These are phyloP conservation scores for Ostreobium quekettii DNA, from an alignment of 139 green algal genomes.

Conservation along the genomic window DNA sequence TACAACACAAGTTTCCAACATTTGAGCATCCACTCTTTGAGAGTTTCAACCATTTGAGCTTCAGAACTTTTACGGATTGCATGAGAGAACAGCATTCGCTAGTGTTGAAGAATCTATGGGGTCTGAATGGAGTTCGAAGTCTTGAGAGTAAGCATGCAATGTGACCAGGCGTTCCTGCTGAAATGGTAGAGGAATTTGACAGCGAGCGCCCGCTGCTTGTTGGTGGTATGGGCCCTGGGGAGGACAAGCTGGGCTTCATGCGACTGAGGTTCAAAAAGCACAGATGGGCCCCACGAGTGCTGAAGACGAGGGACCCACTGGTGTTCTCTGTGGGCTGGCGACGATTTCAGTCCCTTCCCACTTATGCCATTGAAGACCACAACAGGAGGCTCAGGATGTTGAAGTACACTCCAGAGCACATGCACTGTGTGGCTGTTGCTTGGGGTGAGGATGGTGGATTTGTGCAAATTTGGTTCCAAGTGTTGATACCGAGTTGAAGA, in stretches of 20 bases:
- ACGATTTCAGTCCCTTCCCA: constrained; percentile 83
- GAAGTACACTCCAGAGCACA: constrained; percentile 98
- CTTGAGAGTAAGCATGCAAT: no score
- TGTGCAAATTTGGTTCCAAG: neutral
- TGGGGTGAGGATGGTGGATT: constrained; percentile 27
- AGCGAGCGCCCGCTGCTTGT: constrained; percentile 73
- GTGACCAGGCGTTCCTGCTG: constrained; percentile 63
- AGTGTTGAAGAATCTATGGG: no score
- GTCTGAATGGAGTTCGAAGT: no score
- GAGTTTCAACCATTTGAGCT: no score
- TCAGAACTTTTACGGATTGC: no score
- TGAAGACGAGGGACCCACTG: constrained; percentile 93
- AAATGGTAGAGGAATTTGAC: constrained; percentile 81
- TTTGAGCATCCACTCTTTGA: no score
- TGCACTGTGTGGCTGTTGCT: constrained; percentile 84
- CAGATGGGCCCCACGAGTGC: constrained; percentile 62
- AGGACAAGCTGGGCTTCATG: constrained; percentile 80
- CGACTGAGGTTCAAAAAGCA: constrained; percentile 75
- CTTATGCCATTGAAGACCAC: constrained; percentile 82
- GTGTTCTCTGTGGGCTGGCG: constrained; percentile 88
- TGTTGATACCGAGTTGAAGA: no score
- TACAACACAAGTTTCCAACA: no score
- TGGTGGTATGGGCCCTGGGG: constrained; percentile 63
- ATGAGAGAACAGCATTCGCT: no score
- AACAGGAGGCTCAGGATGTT: constrained; percentile 80